Evolutionary conservation across 306 rosid species (phyloP).

Genomic region (Argentina anserina): DNA sequence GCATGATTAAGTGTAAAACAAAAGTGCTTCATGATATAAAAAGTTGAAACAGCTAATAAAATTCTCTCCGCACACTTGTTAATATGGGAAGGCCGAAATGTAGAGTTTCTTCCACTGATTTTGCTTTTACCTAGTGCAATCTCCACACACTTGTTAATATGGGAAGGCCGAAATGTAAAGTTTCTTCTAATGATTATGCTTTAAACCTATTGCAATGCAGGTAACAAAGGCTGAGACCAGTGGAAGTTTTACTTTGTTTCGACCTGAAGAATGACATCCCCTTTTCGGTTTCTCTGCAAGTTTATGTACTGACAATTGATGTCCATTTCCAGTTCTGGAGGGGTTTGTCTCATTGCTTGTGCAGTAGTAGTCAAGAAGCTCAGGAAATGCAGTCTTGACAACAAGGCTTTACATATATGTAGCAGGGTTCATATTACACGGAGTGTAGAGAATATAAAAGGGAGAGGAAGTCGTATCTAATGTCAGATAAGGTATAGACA

Average conservation of each 20-base stretch:
- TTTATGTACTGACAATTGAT: constrained; percentile 19
- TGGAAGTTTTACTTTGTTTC: constrained; percentile 61
- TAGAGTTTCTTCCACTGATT: background rate
- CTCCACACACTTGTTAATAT: background rate
- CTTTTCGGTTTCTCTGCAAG: constrained; percentile 11
- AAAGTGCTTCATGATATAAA: background rate
- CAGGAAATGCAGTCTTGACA: constrained; percentile 17
- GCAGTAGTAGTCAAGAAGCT: constrained; percentile 19
- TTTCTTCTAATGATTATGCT: background rate
- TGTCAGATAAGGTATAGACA: constrained; percentile 29
- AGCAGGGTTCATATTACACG: constrained; percentile 24
- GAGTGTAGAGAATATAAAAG: constrained; percentile 26
- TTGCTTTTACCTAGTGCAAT: background rate
- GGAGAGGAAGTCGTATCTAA: constrained; percentile 19
- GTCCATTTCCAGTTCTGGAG: background rate
- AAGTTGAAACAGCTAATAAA: background rate
- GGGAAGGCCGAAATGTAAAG: background rate
- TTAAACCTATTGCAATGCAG: constrained; percentile 57
- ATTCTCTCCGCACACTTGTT: background rate
- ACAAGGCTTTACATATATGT: constrained; percentile 27
- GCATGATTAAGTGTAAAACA: background rate
- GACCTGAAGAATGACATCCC: constrained; percentile 49
- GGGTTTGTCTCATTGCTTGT: background rate
- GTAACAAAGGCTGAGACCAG: constrained; percentile 77
- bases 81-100: background rate